Base-by-base conservation (phyloP, 148 eudicot genomes). In the Cornus kousa region DNA sequence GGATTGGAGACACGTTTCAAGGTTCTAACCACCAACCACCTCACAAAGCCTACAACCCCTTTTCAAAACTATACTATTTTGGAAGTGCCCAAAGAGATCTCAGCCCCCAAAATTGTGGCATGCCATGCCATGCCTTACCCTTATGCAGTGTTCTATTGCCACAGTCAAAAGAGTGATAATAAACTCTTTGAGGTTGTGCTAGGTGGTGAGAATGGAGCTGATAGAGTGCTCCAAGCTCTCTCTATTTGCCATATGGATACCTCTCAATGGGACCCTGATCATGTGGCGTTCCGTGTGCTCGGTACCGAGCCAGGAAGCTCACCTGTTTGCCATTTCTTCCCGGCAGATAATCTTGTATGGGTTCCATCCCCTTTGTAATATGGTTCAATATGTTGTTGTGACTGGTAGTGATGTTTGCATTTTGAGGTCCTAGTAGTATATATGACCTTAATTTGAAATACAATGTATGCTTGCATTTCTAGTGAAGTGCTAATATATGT, bases 71-170 rank as follows among this genome's bases (percentile, higher is more conserved):
- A 84, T 28, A 88, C 86, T 0, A 65, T 91, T 22, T 46, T 85
- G 57, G 83, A 79, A 59, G 77, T 60, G 59, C 84, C 84, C 14
- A 76, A 39, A 35, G 86, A 84, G 70, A 74, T 85, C 2, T 11
- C 31, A 7, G 86, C 90, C 2, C 82, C 88, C 10, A 89, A 84
- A 32, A 72, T 78, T 70, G 87, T 91, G 66, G 87, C 89, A 35
- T 91, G 95, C 72, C 95, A 91, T 64, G 78, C 88, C 13, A 78
- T 89, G 89, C 92, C 95, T n/a, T 91, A 89, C 76, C 89, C 95
- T 20, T 91, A 89, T 70, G 80, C 87, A 6, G 82, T 91, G 39
- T 88, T 82, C 67, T 91, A 91, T 53, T 91, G 95, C 55, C 95
- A 91, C 72, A 78, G 87, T 79, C 90, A 83, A 68, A 79, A 77